These are phyloP conservation scores for Tricholoma hemisulphureum DNA, from an alignment of 768 basidiomycete species.

Conservation along the genomic window DNA sequence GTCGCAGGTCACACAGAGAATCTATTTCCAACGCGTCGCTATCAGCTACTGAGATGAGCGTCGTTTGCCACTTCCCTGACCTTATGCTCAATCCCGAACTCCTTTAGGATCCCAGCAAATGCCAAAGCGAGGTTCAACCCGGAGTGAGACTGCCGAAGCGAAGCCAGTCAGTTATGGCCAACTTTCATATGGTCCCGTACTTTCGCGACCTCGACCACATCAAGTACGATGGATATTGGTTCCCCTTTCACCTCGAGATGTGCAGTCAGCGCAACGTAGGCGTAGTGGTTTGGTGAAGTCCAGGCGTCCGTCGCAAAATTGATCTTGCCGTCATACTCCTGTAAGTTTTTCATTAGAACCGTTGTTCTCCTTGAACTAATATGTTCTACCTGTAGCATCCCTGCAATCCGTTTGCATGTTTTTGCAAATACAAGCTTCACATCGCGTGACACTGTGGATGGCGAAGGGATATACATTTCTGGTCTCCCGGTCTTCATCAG, in stretches of 20 bases:
- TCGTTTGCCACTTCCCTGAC: conserved; percentile 15
- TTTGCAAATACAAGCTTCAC: background rate
- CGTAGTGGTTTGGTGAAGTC: conserved; percentile 35
- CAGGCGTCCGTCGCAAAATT: conserved; percentile 35
- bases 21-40: too few relatives aligned
- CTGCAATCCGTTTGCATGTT: background rate
- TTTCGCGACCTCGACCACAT: conserved; percentile 32
- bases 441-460: too few relatives aligned
- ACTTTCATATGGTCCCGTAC: background rate
- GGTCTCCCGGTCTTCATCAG: too few relatives aligned
- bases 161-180: background rate
- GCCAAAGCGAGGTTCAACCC: conserved; percentile 27
- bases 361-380: background rate
- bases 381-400: background rate
- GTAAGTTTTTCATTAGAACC: background rate
- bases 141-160: conserved; percentile 20
- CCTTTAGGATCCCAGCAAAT: conserved; percentile 25
- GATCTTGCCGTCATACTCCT: conserved; percentile 30
- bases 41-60: too few relatives aligned
- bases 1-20: too few relatives aligned
- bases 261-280: conserved; percentile 26
- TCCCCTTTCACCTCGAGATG: conserved; percentile 29
- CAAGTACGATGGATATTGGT: conserved; percentile 24
- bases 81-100: conserved; percentile 30
- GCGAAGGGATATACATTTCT: too few relatives aligned